A percentile compares a stretch with the other conserved stretches of the same genome.
These are phyloP conservation scores for Candida sp. DNA, from an alignment of 1,139 yeast species.

Conservation along the genomic window DNA sequence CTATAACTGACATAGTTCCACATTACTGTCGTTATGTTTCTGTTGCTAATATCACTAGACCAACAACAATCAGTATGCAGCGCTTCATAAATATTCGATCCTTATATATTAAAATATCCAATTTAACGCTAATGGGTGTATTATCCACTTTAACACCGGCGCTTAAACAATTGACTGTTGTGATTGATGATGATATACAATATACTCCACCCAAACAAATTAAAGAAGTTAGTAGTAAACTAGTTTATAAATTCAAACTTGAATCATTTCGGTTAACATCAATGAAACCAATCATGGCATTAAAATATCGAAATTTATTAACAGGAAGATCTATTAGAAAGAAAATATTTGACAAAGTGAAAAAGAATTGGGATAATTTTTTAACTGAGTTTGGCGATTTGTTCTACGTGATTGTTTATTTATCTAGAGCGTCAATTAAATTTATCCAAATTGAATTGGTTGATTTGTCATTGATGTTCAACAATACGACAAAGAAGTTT, in stretches of 20 bases:
- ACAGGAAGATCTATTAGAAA: neutral
- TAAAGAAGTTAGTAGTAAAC: neutral
- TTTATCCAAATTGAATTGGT: conserved; percentile 13
- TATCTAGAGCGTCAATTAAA: conserved; percentile 3
- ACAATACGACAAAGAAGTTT: neutral
- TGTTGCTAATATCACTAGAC: neutral
- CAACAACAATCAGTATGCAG: neutral
- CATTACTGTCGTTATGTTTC: neutral
- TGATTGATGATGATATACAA: neutral
- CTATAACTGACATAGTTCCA: neutral
- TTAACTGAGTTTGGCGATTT: neutral
- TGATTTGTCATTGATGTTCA: conserved; percentile 14
- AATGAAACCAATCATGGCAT: neutral
- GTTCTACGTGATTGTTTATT: neutral
- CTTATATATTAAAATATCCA: neutral
- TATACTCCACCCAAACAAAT: neutral
- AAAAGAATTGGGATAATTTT: neutral
- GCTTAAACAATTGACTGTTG: neutral
- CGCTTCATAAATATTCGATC: neutral
- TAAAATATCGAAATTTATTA: neutral
- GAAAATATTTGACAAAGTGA: neutral
- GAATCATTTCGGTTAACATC: neutral
- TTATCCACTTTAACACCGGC: neutral
- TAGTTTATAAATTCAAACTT: neutral
- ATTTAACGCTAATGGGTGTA: neutral